These are phyloP conservation scores for Pseudocercospora vitis DNA, from an alignment of 2,329 filamentous ascomycete species.

Conservation along the genomic window DNA sequence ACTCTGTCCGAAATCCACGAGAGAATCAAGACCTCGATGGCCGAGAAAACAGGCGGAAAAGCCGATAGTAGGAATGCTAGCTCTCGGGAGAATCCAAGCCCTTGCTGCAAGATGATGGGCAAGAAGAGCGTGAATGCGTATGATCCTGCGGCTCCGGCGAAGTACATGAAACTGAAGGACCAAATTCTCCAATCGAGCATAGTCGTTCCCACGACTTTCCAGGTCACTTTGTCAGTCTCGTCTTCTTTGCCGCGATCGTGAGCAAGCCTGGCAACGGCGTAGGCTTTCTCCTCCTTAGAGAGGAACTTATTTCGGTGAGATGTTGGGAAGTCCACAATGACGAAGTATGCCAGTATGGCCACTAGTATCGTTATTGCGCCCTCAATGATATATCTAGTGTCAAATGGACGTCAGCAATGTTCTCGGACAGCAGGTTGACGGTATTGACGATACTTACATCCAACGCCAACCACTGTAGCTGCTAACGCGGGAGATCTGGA, in stretches of 20 bases:
- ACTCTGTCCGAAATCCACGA: slow-evolving; percentile 67
- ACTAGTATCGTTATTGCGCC: slow-evolving; percentile 64
- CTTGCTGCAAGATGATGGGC: slow-evolving; percentile 66
- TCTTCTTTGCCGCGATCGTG: slow-evolving; percentile 14
- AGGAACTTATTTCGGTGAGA: slow-evolving; percentile 19
- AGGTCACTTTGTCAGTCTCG: slow-evolving; percentile 10
- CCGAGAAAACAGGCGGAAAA: slow-evolving; percentile 66
- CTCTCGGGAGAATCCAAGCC: slow-evolving; percentile 65
- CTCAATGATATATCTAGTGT: slow-evolving; percentile 71
- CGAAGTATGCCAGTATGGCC: slow-evolving; percentile 56
- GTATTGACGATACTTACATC: too few relatives aligned
- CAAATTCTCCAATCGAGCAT: slow-evolving; percentile 14
- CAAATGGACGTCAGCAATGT: too few relatives aligned
- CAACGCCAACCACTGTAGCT: slow-evolving; percentile 18
- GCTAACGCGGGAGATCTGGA: slow-evolving; percentile 7
- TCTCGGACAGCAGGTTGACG: too few relatives aligned
- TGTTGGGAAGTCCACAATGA: slow-evolving; percentile 67
- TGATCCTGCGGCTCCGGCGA: slow-evolving; percentile 56
- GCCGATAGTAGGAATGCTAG: slow-evolving; percentile 69
- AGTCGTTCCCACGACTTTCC: slow-evolving; percentile 2
- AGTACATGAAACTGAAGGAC: slow-evolving; percentile 16
- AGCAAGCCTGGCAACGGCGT: slow-evolving; percentile 11
- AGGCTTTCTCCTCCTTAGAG: slow-evolving; percentile 15
- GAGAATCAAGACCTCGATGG: slow-evolving; percentile 61
- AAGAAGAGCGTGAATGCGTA: slow-evolving; percentile 79